Evolutionary conservation across 768 basidiomycete genomes (phyloP), one percentile per base, ranked within the genome.

Genomic region (Heimioporus sp.): DNA sequence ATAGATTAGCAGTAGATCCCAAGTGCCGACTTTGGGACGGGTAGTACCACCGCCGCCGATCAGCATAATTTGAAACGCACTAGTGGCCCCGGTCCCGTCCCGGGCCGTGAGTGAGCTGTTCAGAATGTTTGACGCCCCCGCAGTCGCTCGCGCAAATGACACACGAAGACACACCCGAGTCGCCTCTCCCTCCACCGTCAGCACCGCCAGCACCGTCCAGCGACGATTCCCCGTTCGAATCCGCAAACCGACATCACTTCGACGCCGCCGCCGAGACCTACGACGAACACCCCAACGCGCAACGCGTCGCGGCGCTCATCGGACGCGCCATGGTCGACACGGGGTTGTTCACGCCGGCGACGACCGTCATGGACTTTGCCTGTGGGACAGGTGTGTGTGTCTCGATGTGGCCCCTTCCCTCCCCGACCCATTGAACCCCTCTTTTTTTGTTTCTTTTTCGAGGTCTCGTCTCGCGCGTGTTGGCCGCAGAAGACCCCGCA

Each of bases 351-450:
- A 72, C 82, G 48, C 78, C 79, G 40, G 75, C 58, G 7, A 89
- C 87, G 6, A 72, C 67, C 7, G 73, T 85, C 16, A 73, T 91
- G 76, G 89, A 90, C 58, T 90, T 79, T 60, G 88, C 88, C 5
- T 90, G 88, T 63, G 87, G 87, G 12, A 80, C 80, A 54, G 88
- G 86, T 52, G 19, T 31, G 44, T 51, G 38, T 15, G 5, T 4
- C 5, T 20, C 30, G 11, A 16, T 17, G 7, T 3, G 3, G 5
- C 24, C 24, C 5, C 24, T 24, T 24, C 28, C 15, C 12, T n/a
- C 4, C 37, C n/a, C 30, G 36, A 21, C 11, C n/a, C 17, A 15
- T 39, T 31, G 15, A 5, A 24, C n/a, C 5, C 10, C 36, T 24
- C 15, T 32, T 21, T 35, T 28, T 28, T 38, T 12, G 15, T 20